Percentiles rank a stretch among this genome's conserved stretches.
Evolutionary conservation across 208 protist genomes (phyloP).

Genomic region (Naegleria gruberi): DNA sequence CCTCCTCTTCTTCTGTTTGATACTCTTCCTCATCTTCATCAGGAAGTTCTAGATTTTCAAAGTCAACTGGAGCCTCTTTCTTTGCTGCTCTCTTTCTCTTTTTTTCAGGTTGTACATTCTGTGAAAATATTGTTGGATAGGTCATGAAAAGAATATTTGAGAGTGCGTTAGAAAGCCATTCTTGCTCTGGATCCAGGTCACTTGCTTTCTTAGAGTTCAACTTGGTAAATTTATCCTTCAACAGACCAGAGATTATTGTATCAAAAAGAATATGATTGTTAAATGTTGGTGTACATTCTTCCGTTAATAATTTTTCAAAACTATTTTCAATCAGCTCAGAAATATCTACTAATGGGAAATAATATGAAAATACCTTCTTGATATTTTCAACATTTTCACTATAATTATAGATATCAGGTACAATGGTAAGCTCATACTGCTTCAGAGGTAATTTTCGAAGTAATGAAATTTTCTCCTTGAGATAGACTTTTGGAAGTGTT

Average conservation of each 20-base stretch:
- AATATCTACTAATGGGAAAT: not conserved
- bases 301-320: not conserved
- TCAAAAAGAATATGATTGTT: not conserved
- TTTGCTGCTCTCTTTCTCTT: not conserved
- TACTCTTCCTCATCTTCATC: not conserved
- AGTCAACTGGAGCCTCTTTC: not conserved
- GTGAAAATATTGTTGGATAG: not conserved
- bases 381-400: not conserved
- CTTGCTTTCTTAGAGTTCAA: not conserved
- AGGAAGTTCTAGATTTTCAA: not conserved
- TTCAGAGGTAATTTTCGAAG: not conserved
- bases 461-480: not conserved
- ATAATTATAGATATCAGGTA: not conserved
- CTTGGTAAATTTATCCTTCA: not conserved
- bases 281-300: not conserved
- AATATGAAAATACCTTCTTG: not conserved
- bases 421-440: not conserved
- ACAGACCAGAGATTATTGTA: not conserved
- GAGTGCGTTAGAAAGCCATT: not conserved
- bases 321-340: not conserved
- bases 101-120: not conserved
- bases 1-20: not conserved
- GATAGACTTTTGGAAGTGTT: not conserved
- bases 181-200: not conserved
- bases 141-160: not conserved